Percentiles rank a stretch among this genome's conserved stretches.
These are phyloP conservation scores for Alloteropsis angusta DNA, from an alignment of 202 grass and related monocot genomes.

Conservation along the genomic window DNA sequence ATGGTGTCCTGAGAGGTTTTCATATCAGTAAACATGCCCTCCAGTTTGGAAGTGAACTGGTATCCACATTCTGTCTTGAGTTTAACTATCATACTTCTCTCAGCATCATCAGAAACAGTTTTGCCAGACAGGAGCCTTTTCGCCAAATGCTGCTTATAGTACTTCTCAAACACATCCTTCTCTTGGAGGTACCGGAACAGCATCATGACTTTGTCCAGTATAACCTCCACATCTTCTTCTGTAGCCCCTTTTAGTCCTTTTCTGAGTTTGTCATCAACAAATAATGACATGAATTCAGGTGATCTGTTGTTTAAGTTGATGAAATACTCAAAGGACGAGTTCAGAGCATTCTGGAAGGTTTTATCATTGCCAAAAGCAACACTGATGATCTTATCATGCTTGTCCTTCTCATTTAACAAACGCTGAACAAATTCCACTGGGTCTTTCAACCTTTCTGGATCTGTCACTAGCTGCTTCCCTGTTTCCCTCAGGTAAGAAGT, in stretches of 20 bases:
- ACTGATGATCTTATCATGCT: slow-evolving; percentile 89
- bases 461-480: slow-evolving; percentile 72
- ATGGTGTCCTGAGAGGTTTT: slow-evolving; percentile 97
- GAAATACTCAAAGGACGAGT: slow-evolving; percentile 92
- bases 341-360: slow-evolving; percentile 93
- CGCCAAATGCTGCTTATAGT: slow-evolving; percentile 94
- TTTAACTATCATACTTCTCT: slow-evolving; percentile 99
- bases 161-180: slow-evolving; percentile 99
- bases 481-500: slow-evolving; percentile 81
- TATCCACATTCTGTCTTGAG: slow-evolving; percentile 97
- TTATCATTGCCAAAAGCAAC: slow-evolving; percentile 93
- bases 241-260: slow-evolving; percentile 85
- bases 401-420: slow-evolving; percentile 85
- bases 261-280: slow-evolving; percentile 87
- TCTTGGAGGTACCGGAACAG: slow-evolving; percentile 93
- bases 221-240: slow-evolving; percentile 87
- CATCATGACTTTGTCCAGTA: slow-evolving; percentile 98
- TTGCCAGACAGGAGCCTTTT: slow-evolving; percentile 81
- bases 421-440: slow-evolving; percentile 90
- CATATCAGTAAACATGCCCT: slow-evolving; percentile 99
- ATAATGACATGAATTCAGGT: slow-evolving; percentile 94
- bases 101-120: slow-evolving; percentile 91
- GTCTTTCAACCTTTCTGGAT: slow-evolving; percentile 88
- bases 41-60: slow-evolving; percentile 95
- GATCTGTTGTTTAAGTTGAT: slow-evolving; percentile 95